Conservation (phyloP, 179 eudicot species). For the Sideroxylon spinosum region DNA sequence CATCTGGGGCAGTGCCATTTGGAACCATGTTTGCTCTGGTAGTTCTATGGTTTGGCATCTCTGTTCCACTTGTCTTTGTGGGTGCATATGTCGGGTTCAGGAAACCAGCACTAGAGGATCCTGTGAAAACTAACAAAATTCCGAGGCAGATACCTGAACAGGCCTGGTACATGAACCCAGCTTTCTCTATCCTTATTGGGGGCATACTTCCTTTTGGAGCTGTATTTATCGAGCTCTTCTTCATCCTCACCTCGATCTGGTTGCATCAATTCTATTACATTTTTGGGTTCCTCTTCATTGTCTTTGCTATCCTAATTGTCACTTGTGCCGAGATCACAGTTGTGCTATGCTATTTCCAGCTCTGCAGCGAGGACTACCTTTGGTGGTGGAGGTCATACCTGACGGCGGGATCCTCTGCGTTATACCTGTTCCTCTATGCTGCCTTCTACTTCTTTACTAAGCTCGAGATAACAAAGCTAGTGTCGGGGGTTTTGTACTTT, state of each 20-base stretch:
- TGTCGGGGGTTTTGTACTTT: constrained; percentile 32
- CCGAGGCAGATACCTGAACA: constrained; percentile 35
- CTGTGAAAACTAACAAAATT: constrained; percentile 30
- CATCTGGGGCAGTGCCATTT: constrained; percentile 36
- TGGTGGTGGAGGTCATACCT: constrained; percentile 41
- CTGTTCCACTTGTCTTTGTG: constrained; percentile 33
- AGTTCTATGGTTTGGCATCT: constrained; percentile 34
- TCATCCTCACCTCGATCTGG: constrained; percentile 34
- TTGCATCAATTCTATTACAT: constrained; percentile 35
- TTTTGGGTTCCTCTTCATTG: constrained; percentile 31
- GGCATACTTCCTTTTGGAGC: constrained; percentile 37
- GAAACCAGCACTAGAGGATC: constrained; percentile 28
- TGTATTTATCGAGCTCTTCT: constrained; percentile 33
- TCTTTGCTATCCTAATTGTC: constrained; percentile 25
- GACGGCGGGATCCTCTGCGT: constrained; percentile 32
- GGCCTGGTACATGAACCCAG: constrained; percentile 33
- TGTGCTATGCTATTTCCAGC: constrained; percentile 37
- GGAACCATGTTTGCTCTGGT: constrained; percentile 36
- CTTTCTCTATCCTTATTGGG: constrained; percentile 26
- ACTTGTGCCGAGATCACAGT: constrained; percentile 36
- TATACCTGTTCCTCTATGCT: constrained; percentile 29
- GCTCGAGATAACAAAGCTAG: constrained; percentile 33
- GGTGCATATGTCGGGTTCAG: constrained; percentile 31
- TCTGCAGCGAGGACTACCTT: constrained; percentile 33
- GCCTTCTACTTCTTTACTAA: constrained; percentile 32